Evolutionary conservation across 257 asterid species (phyloP).

Genomic region (Parsonsia alboflavescens): DNA sequence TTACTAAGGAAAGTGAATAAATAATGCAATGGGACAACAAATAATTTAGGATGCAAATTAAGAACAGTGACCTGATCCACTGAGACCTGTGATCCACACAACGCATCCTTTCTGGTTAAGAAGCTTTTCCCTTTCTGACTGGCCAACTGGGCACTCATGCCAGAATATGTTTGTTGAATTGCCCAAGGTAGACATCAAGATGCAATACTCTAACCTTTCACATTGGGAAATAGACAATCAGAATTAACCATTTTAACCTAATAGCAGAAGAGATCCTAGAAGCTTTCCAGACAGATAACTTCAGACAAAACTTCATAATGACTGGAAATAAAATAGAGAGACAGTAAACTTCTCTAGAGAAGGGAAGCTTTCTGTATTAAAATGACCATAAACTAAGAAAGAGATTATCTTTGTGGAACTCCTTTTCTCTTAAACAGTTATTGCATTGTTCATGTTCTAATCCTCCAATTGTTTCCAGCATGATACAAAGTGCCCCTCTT

Average conservation of each 20-base stretch:
- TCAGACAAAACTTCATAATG: background rate
- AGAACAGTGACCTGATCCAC: constrained; percentile 74
- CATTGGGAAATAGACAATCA: constrained; percentile 16
- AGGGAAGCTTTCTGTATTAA: background rate
- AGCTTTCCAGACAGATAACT: background rate
- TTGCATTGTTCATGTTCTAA: background rate
- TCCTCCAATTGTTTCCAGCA: background rate
- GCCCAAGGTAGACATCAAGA: constrained; percentile 62
- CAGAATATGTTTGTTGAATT: constrained; percentile 83
- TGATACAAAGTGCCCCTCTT: background rate
- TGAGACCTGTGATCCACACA: constrained; percentile 96
- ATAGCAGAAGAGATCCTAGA: background rate
- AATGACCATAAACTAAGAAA: background rate
- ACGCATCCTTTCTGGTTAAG: constrained; percentile 90
- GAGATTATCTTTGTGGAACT: background rate
- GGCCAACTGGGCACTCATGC: constrained; percentile 82
- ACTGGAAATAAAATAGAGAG: background rate
- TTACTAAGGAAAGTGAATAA: background rate
- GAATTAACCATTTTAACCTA: background rate
- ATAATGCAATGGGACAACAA: background rate
- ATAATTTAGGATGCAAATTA: background rate
- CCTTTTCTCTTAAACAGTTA: background rate
- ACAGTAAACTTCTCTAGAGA: background rate
- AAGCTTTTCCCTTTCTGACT: constrained; percentile 69
- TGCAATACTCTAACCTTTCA: constrained; percentile 23